Percentiles rank a stretch among this genome's conserved stretches.
These are phyloP conservation scores for Penicillium psychrosexuale DNA, from an alignment of 2,329 filamentous ascomycete genomes.

Conservation along the genomic window DNA sequence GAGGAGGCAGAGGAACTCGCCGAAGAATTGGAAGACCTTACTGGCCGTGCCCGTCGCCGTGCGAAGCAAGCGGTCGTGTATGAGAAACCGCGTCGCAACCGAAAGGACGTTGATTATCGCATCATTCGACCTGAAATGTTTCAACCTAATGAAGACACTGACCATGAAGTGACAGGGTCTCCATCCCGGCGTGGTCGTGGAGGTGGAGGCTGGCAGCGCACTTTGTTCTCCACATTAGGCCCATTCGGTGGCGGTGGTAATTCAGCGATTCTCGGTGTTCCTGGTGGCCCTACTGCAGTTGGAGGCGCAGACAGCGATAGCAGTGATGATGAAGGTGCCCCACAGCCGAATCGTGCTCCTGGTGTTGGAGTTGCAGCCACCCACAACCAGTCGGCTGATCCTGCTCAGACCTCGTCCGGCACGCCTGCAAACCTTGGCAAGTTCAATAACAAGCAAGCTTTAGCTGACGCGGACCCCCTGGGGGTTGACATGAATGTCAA, in stretches of 20 bases:
- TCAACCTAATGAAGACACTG: conserved; percentile 71
- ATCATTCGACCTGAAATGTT: conserved; percentile 72
- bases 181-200: conserved; percentile 65
- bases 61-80: conserved; percentile 37
- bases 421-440: conserved; percentile 84
- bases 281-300: conserved; percentile 64
- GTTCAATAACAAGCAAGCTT: conserved; percentile 84
- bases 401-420: conserved; percentile 54
- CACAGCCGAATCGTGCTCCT: conserved; percentile 55
- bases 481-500: conserved; percentile 90
- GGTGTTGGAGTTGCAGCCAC: conserved; percentile 53
- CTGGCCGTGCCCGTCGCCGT: conserved; percentile 44
- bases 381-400: conserved; percentile 54
- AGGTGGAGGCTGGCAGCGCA: conserved; percentile 67
- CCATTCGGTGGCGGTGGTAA: conserved; percentile 82
- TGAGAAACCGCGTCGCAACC: conserved; percentile 52
- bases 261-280: conserved; percentile 68
- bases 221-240: conserved; percentile 82
- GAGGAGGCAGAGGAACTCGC: conserved; percentile 57
- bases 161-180: conserved; percentile 61
- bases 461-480: conserved; percentile 90
- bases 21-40: conserved; percentile 56
- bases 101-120: conserved; percentile 77
- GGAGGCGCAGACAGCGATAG: conserved; percentile 89
- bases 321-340: conserved; percentile 84